Base-by-base conservation (phyloP, 495 filamentous ascomycete species). In the Massariosphaeria phaeospora region DNA sequence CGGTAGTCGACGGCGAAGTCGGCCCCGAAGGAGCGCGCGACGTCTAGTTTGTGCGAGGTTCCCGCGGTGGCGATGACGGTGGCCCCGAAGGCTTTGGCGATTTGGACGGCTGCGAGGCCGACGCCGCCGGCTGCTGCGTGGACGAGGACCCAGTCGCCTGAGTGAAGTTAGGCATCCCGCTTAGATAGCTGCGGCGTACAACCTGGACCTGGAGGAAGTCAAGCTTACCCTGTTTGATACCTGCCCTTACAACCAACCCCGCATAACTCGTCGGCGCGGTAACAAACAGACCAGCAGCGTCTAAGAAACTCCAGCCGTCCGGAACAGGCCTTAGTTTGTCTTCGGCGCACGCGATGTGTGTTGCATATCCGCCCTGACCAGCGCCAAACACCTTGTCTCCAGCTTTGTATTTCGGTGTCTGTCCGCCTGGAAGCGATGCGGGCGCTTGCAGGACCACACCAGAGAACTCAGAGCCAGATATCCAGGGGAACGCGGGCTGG, bases 51-150 rank as follows among this genome's bases (percentile, higher is more conserved):
- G 31, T 80, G 79, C 61, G 76, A 59, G 3, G 84, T 86, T 2
- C 88, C 85, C 0, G 89, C 91, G 0, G 89, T 95, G 17, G 91
- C 91, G 52, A 97, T 83, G 1, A 97, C 91, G 2, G 77, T 89
- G 5, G 91, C 91, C 1, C 91, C 91, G 49, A 82, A 82, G 0
- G 89, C 91, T 69, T 96, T 96, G 5, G 91, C 91, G 36, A 96
- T 79, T 64, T 97, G 91, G 27, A 97, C 89, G 15, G 91, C 91
- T 17, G 91, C 88, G 12, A 97, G 70, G 2, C 91, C 91, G 0
- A 96, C 91, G 1, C 91, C 91, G 2, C 91, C 91, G 0, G 91
- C 91, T 0, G 89, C 91, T 11, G 91, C 91, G 71, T 97, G 91
- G 12, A 97, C 80, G 18, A 97, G 80, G 2, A 97, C 91, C 68